Evolutionary conservation across 352 stramenopile genomes (phyloP).

Genomic region (Pythium angustatum): DNA sequence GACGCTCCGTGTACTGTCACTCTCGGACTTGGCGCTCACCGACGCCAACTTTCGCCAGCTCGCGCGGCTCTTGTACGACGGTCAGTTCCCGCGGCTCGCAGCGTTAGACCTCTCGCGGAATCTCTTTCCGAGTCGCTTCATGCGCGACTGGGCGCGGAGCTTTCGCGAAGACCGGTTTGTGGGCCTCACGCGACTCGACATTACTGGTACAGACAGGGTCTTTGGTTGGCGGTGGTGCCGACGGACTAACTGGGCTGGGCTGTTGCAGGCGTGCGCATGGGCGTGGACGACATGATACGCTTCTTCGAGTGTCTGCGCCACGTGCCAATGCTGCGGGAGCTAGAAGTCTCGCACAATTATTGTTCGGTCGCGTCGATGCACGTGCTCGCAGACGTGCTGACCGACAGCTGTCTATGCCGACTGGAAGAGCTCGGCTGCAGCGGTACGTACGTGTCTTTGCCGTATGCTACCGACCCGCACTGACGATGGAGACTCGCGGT

Average conservation of each 20-base stretch:
- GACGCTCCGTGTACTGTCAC: constrained; percentile 32
- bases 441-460: constrained; percentile 20
- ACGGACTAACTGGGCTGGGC: too few species aligned
- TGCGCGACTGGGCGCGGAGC: constrained; percentile 54
- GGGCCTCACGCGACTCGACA: constrained; percentile 36
- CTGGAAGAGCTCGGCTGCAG: constrained; percentile 45
- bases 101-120: constrained; percentile 40
- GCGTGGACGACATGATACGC: constrained; percentile 53
- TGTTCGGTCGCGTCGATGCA: constrained; percentile 37
- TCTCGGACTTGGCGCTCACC: constrained; percentile 40
- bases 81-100: constrained; percentile 40
- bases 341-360: constrained; percentile 50
- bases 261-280: constrained; percentile 41
- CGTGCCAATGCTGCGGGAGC: constrained; percentile 30
- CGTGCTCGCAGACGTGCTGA: constrained; percentile 35
- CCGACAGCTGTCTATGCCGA: neutral
- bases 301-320: constrained; percentile 49
- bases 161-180: constrained; percentile 52
- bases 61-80: constrained; percentile 45
- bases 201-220: constrained; percentile 40
- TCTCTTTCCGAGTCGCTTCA: constrained; percentile 60
- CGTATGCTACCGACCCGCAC: too few species aligned
- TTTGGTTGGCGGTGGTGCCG: neutral
- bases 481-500: neutral
- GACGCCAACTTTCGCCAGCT: constrained; percentile 54